phyloP scores from a whole-genome alignment of 2,329 filamentous ascomycete species.

The Cytospora leucostoma region DNA sequence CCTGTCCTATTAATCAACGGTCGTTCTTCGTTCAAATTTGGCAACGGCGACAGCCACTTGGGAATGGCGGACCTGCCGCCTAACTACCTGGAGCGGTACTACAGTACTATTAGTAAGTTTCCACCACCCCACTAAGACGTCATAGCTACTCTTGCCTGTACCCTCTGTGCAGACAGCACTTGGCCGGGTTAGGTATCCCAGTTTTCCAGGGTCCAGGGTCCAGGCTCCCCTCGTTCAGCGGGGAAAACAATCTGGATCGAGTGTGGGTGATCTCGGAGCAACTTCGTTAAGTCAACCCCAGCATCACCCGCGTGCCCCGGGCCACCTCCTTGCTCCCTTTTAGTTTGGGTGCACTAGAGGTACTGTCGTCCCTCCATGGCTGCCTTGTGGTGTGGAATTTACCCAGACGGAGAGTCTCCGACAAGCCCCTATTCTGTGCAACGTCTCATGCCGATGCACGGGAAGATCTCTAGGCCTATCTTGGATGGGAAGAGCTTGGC shows the following conservation, averaged over 20 bases:
- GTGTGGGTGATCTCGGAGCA: neutral
- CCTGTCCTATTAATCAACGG: neutral
- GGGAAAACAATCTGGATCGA: neutral
- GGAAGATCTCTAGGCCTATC: neutral
- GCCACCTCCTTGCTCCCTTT: neutral
- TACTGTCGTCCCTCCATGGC: neutral
- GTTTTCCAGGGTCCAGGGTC: neutral
- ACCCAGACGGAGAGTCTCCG: neutral
- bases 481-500: too few species aligned
- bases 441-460: neutral
- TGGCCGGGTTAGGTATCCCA: conserved; percentile 10
- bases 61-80: neutral
- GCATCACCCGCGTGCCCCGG: neutral
- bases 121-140: neutral
- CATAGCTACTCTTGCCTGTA: neutral
- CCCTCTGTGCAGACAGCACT: conserved; percentile 17
- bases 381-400: neutral
- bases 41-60: neutral
- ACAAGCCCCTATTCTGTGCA: neutral
- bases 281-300: neutral
- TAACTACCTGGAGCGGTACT: neutral
- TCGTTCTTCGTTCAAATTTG: neutral
- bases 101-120: conserved; percentile 1
- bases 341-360: neutral
- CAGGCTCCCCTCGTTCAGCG: neutral